Base-by-base conservation (phyloP, 2,329 filamentous ascomycete genomes). In the Furcasterigmium furcatum region DNA sequence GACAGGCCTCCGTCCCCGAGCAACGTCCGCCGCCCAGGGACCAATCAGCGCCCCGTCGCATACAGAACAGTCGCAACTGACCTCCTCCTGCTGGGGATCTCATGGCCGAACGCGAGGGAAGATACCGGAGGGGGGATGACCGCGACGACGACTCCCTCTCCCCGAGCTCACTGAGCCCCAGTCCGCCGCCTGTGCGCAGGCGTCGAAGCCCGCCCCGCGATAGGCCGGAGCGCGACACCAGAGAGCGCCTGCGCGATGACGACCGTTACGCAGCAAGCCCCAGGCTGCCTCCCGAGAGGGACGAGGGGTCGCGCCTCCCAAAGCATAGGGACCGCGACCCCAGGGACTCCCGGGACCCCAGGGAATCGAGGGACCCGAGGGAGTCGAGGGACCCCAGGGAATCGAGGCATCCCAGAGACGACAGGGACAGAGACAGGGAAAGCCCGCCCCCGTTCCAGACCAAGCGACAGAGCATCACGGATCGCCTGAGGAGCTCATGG, bases 401-500 rank as follows among this genome's bases (percentile, higher is more conserved):
- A 30, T 52, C 54, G 46, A 49, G 57, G 41, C 51, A 52, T 43
- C 30, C 50, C 14, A 46, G 52, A 38, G 46, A 52, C n/a, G 46
- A 47, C 13, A 41, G 52, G n/a, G 49, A 50, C 32, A 44, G 53
- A 29, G 49, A 51, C 16, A 44, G 53, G 24, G 49, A 51, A 16
- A 41, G 55, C 47, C 48, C 53, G 50, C 44, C 62, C 4, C 55
- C 52, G 10, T 45, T 40, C 16, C 53, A 61, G 35, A 62, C 51
- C 51, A 69, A 67, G 55, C 61, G 69, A 32, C 63, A 65, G 44
- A 72, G 67, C 58, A 65, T 72, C 46, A 67, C 68, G 30, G 63
- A 65, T 39, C 65, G 68, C 35, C 57, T 71, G 6, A 57, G 62
- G 24, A 62, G 62, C 27, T 52, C 51, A 24, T 51, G 51, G 45